phyloP scores from a whole-genome alignment of 2,329 filamentous ascomycete species.

The Cladosporium sphaerospermum region DNA sequence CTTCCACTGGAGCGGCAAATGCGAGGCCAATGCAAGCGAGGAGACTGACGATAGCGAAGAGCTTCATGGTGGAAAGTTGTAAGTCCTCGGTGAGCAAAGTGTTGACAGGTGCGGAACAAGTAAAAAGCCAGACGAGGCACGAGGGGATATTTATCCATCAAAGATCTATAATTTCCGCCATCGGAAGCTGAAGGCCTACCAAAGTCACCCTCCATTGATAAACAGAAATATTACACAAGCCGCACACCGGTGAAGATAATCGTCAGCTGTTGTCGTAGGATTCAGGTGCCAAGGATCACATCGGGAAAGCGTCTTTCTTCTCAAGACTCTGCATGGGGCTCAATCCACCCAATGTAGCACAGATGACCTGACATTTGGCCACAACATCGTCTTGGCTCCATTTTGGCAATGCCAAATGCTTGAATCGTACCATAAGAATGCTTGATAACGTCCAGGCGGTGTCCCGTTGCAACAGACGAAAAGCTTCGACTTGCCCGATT shows the following conservation, averaged over 20 bases:
- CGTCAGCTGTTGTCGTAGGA: neutral
- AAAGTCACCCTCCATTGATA: too few species aligned
- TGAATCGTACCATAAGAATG: too few species aligned
- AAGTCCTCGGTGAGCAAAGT: too few species aligned
- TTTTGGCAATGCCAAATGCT: neutral
- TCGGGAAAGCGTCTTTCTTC: neutral
- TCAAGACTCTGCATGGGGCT: neutral
- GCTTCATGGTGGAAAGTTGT: neutral
- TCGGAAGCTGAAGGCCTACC: too few species aligned
- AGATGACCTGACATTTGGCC: neutral
- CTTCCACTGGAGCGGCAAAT: neutral
- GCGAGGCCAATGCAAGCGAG: neutral
- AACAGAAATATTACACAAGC: neutral
- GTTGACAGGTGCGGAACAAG: too few species aligned
- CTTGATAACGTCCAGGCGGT: too few species aligned
- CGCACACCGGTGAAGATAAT: neutral
- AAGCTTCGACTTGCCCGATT: neutral
- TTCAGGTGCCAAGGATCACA: too few species aligned
- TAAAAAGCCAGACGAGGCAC: too few species aligned
- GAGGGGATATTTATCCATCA: too few species aligned
- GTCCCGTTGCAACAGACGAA: too few species aligned
- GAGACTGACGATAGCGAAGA: neutral
- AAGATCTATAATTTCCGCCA: too few species aligned
- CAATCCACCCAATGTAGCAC: neutral
- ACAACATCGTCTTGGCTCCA: neutral